These are phyloP conservation scores for Nicotiana tabacum DNA, from an alignment of 257 asterid species.

Conservation along the genomic window DNA sequence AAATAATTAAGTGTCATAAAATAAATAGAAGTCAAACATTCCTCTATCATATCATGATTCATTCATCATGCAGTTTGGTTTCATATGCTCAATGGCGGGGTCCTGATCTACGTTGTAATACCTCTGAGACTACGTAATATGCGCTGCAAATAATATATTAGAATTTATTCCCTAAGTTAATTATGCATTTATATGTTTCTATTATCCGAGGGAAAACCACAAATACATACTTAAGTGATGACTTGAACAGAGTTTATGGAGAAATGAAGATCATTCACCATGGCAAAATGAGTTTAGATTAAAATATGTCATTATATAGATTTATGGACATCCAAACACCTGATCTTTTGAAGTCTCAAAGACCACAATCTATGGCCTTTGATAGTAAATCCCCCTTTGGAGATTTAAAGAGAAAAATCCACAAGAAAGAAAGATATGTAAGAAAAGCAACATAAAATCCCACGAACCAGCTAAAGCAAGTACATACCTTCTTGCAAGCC, in stretches of 20 bases:
- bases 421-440: slow-evolving; percentile 19
- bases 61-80: no score
- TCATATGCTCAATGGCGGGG: background rate
- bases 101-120: slow-evolving; percentile 57
- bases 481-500: slow-evolving; percentile 30
- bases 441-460: slow-evolving; percentile 6
- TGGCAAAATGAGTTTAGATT: background rate
- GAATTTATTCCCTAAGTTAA: slow-evolving; percentile 52
- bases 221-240: background rate
- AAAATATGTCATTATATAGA: background rate
- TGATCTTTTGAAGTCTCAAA: slow-evolving; percentile 71
- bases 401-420: slow-evolving; percentile 59
- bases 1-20: no score
- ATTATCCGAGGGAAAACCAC: background rate
- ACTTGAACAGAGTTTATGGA: background rate
- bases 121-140: slow-evolving; percentile 73
- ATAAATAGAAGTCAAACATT: no score
- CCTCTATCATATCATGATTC: no score
- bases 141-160: slow-evolving; percentile 76
- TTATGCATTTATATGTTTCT: background rate
- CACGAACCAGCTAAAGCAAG: slow-evolving; percentile 4
- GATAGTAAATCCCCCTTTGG: slow-evolving; percentile 47
- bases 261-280: background rate
- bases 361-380: slow-evolving; percentile 76
- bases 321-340: slow-evolving; percentile 27